Evolutionary conservation across 371 early-diverging fungal species (phyloP).

Genomic region (Lichtheimia corymbifera): DNA sequence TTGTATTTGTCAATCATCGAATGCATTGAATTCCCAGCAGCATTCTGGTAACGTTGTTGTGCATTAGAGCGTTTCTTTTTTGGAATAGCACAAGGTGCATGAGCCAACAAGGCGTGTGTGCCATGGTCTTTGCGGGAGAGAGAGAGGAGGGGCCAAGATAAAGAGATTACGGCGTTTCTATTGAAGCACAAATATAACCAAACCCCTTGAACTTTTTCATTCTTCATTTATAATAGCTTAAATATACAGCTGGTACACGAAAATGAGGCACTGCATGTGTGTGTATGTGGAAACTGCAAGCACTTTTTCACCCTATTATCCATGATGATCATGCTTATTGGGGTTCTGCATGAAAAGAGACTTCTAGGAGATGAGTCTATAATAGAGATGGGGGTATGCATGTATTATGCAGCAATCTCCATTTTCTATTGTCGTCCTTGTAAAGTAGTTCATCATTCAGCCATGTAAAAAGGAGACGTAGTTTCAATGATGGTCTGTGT

Average conservation of each 20-base stretch:
- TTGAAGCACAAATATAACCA: too few relatives aligned
- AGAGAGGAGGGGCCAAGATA: not conserved
- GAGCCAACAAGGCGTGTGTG: not conserved
- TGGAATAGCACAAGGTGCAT: slow-evolving; percentile 1
- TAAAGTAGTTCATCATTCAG: too few relatives aligned
- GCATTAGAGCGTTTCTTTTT: not conserved
- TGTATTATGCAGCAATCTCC: not conserved
- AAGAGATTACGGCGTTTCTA: not conserved
- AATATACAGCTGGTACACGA: not conserved
- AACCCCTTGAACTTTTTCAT: not conserved
- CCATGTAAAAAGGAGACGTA: too few relatives aligned
- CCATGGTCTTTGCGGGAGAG: not conserved
- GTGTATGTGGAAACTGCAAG: not conserved
- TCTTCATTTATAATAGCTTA: not conserved
- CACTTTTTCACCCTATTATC: not conserved
- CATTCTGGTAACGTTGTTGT: too few relatives aligned
- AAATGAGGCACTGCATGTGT: not conserved
- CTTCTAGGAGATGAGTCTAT: not conserved
- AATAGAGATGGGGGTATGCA: not conserved
- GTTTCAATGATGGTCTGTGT: not conserved
- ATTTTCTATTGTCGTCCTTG: not conserved
- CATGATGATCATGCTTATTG: not conserved
- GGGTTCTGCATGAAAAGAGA: not conserved
- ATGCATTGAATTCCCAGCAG: not conserved
- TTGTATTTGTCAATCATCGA: not conserved